These are phyloP conservation scores for Starmerella floricola DNA, from an alignment of 805 yeast genomes.

Conservation along the genomic window DNA sequence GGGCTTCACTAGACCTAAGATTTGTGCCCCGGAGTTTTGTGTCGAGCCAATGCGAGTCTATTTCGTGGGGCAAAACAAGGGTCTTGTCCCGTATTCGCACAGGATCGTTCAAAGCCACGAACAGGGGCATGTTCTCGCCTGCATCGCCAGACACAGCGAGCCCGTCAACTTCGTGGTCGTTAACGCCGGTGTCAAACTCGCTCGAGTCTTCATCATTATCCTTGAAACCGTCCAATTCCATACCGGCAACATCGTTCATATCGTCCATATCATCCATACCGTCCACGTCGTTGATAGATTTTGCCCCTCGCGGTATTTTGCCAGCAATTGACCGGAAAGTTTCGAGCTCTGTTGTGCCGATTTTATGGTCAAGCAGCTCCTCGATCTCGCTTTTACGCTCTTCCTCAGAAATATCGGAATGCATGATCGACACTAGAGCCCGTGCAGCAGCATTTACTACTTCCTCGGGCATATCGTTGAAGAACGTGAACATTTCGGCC, in stretches of 20 bases:
- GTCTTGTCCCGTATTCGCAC: slow-evolving; percentile 7
- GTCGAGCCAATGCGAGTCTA: slow-evolving; percentile 43
- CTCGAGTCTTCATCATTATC: slow-evolving; percentile 17
- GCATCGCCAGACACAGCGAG: too few relatives aligned
- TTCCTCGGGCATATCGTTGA: slow-evolving; percentile 29
- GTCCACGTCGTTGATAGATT: slow-evolving; percentile 8
- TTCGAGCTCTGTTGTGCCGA: not conserved
- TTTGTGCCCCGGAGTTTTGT: slow-evolving; percentile 27
- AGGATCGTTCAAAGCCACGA: slow-evolving; percentile 14
- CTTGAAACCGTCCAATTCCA: slow-evolving; percentile 22
- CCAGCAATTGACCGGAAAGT: slow-evolving; percentile 18
- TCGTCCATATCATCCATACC: slow-evolving; percentile 28
- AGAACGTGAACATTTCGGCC: slow-evolving; percentile 4
- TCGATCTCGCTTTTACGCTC: slow-evolving; percentile 42
- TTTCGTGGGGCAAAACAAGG: slow-evolving; percentile 31
- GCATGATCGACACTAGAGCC: slow-evolving; percentile 41
- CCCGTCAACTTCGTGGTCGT: too few relatives aligned
- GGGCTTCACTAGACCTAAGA: slow-evolving; percentile 24
- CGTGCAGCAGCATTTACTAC: slow-evolving; percentile 53
- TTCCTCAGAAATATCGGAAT: slow-evolving; percentile 34
- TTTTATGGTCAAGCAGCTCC: slow-evolving; percentile 34
- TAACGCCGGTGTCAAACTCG: too few relatives aligned
- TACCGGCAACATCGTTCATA: slow-evolving; percentile 25
- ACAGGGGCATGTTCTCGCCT: slow-evolving; percentile 8
- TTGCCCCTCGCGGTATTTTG: not conserved